phyloP scores from a whole-genome alignment of 768 basidiomycete species.

The Lactarius akahatsu region DNA sequence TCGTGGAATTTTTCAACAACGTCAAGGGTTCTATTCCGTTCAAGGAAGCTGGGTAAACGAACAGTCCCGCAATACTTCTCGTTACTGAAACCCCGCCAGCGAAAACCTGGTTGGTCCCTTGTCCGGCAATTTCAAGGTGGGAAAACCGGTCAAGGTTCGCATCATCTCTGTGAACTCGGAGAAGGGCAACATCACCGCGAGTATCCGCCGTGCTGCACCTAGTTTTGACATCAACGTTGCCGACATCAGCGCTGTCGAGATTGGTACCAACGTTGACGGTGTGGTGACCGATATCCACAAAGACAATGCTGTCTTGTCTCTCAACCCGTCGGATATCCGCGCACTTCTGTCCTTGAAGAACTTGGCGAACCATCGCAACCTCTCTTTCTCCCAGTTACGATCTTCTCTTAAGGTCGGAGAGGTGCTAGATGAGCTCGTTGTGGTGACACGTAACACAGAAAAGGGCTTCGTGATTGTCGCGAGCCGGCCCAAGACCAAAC shows the following conservation, averaged over 20 bases:
- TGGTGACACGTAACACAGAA: slow-evolving; percentile 86
- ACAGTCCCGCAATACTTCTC: not conserved
- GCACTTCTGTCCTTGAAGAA: slow-evolving; percentile 87
- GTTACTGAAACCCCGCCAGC: slow-evolving; percentile 41
- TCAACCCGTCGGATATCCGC: slow-evolving; percentile 66
- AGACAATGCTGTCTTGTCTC: slow-evolving; percentile 73
- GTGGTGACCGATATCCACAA: slow-evolving; percentile 79
- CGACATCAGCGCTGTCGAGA: slow-evolving; percentile 72
- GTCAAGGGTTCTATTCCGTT: slow-evolving; percentile 78
- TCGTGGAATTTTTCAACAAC: slow-evolving; percentile 91
- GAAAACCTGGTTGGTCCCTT: slow-evolving; percentile 61
- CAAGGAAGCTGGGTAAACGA: slow-evolving; percentile 74
- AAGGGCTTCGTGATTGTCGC: slow-evolving; percentile 86
- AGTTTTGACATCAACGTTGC: slow-evolving; percentile 47
- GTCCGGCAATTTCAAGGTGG: slow-evolving; percentile 65
- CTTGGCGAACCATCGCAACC: slow-evolving; percentile 73
- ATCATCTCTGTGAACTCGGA: slow-evolving; percentile 64
- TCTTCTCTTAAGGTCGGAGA: slow-evolving; percentile 65
- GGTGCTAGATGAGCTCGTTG: slow-evolving; percentile 70
- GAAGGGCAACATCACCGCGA: slow-evolving; percentile 69
- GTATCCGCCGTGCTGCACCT: slow-evolving; percentile 75
- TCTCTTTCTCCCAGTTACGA: slow-evolving; percentile 66
- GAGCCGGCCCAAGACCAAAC: slow-evolving; percentile 61
- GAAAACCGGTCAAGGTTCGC: slow-evolving; percentile 82
- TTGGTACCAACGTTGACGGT: slow-evolving; percentile 73